A percentile compares a stretch with the other conserved stretches of the same genome.
Evolutionary conservation across 169 alveolate genomes (phyloP).

Genomic region (Eimeria zaria): DNA sequence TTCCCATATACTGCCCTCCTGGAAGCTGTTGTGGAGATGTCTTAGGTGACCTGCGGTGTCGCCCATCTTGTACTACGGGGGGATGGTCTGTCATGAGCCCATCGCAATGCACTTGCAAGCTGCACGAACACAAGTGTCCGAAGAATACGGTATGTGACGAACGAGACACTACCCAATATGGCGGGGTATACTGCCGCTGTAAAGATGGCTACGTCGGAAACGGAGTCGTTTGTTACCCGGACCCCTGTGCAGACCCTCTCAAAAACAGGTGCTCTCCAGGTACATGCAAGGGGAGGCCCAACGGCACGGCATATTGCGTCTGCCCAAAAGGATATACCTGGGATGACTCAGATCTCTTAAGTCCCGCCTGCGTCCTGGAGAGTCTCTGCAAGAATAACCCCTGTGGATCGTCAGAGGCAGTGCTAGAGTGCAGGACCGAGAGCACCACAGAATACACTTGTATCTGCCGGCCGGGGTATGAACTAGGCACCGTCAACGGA

Average conservation of each 20-base stretch:
- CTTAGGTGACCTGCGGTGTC: neutral
- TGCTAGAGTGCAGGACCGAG: conserved; percentile 64
- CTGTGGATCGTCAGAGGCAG: conserved; percentile 61
- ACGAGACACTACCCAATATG: neutral
- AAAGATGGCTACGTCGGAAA: conserved; percentile 54
- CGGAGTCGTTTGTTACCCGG: conserved; percentile 44
- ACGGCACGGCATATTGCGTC: conserved; percentile 40
- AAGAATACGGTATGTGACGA: conserved; percentile 26
- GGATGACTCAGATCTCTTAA: conserved; percentile 28
- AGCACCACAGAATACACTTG: conserved; percentile 37
- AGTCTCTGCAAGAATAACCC: conserved; percentile 20
- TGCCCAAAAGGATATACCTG: conserved; percentile 64
- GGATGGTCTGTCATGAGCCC: conserved; percentile 22
- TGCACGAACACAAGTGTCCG: conserved; percentile 17
- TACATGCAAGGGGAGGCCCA: conserved; percentile 51
- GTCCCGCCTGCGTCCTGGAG: conserved; percentile 9
- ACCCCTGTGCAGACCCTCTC: conserved; percentile 19
- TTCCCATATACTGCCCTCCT: conserved; percentile 53
- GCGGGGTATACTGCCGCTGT: conserved; percentile 60
- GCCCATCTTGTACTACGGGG: neutral
- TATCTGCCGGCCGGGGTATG: conserved; percentile 57
- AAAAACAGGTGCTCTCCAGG: conserved; percentile 54
- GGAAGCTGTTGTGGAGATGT: conserved; percentile 20
- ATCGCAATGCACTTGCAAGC: conserved; percentile 7
- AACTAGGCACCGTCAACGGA: neutral